Conservation (phyloP, 2,329 filamentous ascomycete species). For the Venturia pyrina region DNA sequence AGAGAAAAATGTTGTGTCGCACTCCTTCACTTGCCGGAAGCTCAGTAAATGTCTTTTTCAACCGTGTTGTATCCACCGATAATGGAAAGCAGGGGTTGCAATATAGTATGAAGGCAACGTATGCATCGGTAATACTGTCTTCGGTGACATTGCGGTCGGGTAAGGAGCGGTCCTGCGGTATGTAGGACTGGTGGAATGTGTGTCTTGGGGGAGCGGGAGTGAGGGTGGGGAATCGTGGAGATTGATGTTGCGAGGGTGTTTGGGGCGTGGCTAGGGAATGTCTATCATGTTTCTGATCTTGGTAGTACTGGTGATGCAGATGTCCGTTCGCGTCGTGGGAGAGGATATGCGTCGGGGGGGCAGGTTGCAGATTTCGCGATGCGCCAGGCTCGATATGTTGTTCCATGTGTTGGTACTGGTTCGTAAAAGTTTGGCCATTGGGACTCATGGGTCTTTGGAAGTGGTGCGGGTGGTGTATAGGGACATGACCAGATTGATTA, state of each 20-base stretch:
- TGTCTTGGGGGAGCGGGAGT: conserved; percentile 24
- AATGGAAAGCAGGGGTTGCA: conserved; percentile 74
- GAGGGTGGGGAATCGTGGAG: conserved; percentile 27
- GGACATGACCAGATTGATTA: conserved; percentile 3
- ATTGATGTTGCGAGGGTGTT: conserved; percentile 25
- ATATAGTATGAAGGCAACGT: conserved; percentile 75
- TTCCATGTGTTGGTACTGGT: not conserved
- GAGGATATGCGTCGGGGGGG: not conserved
- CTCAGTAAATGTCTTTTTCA: conserved; percentile 66
- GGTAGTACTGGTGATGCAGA: conserved; percentile 9
- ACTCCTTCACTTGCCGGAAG: conserved; percentile 85
- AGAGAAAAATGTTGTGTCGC: conserved; percentile 64
- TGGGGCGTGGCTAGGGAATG: conserved; percentile 21
- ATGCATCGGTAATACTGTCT: conserved; percentile 69
- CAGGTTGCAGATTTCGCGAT: not conserved
- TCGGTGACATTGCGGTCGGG: conserved; percentile 60
- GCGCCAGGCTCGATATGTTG: conserved; percentile 1
- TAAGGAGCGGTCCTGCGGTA: conserved; percentile 42
- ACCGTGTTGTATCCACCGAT: conserved; percentile 57
- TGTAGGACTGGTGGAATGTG: conserved; percentile 23
- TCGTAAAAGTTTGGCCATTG: not conserved
- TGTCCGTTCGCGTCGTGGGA: conserved; percentile 4
- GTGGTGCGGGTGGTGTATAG: conserved; percentile 8
- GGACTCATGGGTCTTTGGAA: not conserved
- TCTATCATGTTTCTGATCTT: not conserved